Evolutionary conservation across 768 basidiomycete species (phyloP), one percentile per base, ranked within the genome.

Genomic region (Lactarius psammicola): DNA sequence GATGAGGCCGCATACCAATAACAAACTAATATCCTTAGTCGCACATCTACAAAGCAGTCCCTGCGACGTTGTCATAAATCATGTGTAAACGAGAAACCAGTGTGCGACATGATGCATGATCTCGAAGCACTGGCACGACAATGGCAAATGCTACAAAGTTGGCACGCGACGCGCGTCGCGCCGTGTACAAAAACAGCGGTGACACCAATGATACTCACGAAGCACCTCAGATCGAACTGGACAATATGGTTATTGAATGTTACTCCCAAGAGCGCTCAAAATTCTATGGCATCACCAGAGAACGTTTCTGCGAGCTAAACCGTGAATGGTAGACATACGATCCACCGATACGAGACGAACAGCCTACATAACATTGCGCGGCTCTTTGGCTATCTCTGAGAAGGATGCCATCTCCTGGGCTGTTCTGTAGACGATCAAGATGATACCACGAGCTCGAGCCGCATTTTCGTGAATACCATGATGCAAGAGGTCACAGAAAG

Each of bases 201-300:
- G n/a, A n/a, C n/a, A n/a, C n/a, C n/a, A n/a, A n/a, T n/a, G n/a
- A n/a, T 46, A 57, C 30, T 56, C 4, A 63, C 18, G 28, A 67
- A 13, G n/a, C 55, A 40, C 20, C 40, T 3, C 72, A 97, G 94
- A 90, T 94, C 71, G 96, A 98, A 75, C 78, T 99, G 64, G 86
- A 92, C 75, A 98, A 98, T 81, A 99, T 99, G 97, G 85, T 99
- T 68, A 92, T 99, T 76, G 96, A 98, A 73, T 99, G 97, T 90
- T 98, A 96, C 76, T 98, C 97, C 2, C 97, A 99, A 80, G 97
- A 98, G 76, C 90, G 97, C 17, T 94, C 92, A 2, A 91, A 84
- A n/a, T 98, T 97, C 81, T 99, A 95, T 72, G 97, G 97, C 15
- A 86, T 98, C 26, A 83, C 97, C 68, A 94, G 94, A 61, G 97